Conservation (phyloP, 2,329 filamentous ascomycete genomes). For the Xylariaceae sp. region DNA sequence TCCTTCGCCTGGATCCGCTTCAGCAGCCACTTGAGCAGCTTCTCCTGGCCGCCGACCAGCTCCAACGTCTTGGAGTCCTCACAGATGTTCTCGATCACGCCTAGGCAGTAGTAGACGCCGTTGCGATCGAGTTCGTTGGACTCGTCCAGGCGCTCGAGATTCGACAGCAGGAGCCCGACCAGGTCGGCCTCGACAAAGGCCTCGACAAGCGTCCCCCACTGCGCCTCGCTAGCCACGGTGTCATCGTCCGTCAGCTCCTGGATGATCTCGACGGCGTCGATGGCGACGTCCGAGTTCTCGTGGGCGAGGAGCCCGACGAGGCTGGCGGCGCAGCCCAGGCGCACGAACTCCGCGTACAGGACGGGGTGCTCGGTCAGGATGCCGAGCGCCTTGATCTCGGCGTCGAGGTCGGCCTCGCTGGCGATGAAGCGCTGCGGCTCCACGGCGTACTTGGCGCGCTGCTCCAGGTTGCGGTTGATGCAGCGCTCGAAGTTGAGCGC, state of each 20-base stretch:
- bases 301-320: slow-evolving; percentile 84
- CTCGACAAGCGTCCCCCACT: slow-evolving; percentile 79
- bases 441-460: slow-evolving; percentile 61
- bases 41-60: slow-evolving; percentile 69
- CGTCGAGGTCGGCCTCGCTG: slow-evolving; percentile 81
- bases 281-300: slow-evolving; percentile 96
- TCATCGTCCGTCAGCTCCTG: slow-evolving; percentile 93
- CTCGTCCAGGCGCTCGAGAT: slow-evolving; percentile 81
- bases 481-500: slow-evolving; percentile 86
- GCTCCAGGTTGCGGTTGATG: slow-evolving; percentile 87
- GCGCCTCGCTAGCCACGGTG: slow-evolving; percentile 74
- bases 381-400: slow-evolving; percentile 82
- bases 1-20: slow-evolving; percentile 72
- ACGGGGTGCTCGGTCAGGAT: slow-evolving; percentile 85
- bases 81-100: slow-evolving; percentile 82
- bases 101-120: slow-evolving; percentile 85
- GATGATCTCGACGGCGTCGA: slow-evolving; percentile 86
- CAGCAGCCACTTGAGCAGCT: slow-evolving; percentile 76
- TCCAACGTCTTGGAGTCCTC: slow-evolving; percentile 65
- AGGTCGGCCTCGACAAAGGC: slow-evolving; percentile 70
- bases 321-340: slow-evolving; percentile 47
- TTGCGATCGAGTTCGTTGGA: slow-evolving; percentile 70
- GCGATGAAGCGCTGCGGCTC: slow-evolving; percentile 37
- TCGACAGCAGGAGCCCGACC: slow-evolving; percentile 73
- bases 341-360: slow-evolving; percentile 40